Evolutionary conservation across 2,329 filamentous ascomycete species (phyloP).

Genomic region (Fusarium sp.): DNA sequence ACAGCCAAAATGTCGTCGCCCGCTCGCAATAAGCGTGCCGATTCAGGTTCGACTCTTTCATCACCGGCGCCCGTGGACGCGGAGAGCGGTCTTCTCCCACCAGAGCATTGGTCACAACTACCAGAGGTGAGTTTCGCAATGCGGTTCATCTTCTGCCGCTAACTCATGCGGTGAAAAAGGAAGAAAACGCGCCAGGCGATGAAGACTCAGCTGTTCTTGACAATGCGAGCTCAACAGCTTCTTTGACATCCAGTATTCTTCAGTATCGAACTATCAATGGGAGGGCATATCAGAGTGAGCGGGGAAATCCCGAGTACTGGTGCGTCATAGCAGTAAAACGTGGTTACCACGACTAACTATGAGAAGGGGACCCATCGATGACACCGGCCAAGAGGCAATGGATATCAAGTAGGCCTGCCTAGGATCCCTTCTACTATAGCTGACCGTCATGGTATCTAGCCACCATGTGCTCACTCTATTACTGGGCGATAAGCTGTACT

Average conservation of each 20-base stretch:
- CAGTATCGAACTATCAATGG: neutral
- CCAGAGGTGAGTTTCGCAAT: accelerated
- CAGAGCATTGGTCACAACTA: neutral
- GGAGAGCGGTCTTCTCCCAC: neutral
- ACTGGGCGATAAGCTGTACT: neutral
- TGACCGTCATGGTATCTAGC: accelerated
- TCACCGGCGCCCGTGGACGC: accelerated
- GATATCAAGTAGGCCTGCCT: neutral
- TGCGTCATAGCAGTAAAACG: accelerated
- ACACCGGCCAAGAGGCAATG: neutral
- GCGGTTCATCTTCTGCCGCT: accelerated
- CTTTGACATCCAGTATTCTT: neutral
- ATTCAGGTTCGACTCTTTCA: accelerated
- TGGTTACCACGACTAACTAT: neutral
- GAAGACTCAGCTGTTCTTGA: neutral
- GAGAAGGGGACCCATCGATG: neutral
- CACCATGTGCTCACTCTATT: neutral
- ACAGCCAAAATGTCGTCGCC: neutral
- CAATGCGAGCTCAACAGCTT: neutral
- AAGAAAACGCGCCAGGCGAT: neutral
- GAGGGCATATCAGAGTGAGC: neutral
- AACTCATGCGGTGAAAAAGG: accelerated
- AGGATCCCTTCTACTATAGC: no score
- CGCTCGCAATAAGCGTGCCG: accelerated
- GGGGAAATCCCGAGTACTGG: conserved; percentile 7